A percentile compares a stretch with the other conserved stretches of the same genome.
phyloP scores from a whole-genome alignment of 805 yeast species.

The Gaillardinia entomophila region DNA sequence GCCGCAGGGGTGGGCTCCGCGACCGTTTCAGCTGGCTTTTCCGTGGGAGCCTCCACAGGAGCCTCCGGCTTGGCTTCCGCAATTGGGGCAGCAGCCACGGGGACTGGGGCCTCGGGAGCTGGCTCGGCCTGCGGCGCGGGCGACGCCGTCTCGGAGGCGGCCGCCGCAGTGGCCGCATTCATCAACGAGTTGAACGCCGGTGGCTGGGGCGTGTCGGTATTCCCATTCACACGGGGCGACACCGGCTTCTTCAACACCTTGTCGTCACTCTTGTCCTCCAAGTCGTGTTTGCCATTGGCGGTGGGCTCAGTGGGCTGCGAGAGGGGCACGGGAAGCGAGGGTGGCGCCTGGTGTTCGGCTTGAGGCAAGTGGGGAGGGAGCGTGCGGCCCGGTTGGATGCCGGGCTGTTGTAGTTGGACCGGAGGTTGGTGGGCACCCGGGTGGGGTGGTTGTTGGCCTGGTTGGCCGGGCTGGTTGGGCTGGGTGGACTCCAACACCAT shows the following conservation, averaged over 20 bases:
- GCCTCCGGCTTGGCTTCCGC: conserved; percentile 1
- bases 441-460: conserved; percentile 10
- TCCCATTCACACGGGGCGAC: too few species aligned
- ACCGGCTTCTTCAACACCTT: conserved; percentile 20
- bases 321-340: background rate
- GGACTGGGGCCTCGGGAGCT: conserved; percentile 1
- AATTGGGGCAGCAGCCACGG: conserved; percentile 3
- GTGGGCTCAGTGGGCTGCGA: background rate
- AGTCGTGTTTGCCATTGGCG: conserved; percentile 35
- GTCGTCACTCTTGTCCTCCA: conserved; percentile 33
- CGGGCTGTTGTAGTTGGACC: background rate
- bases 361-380: background rate
- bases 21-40: too few species aligned
- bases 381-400: background rate
- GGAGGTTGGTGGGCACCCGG: conserved; percentile 4
- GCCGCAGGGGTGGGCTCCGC: conserved; percentile 3
- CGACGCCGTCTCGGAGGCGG: conserved; percentile 3
- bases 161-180: conserved; percentile 21
- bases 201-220: conserved; percentile 6
- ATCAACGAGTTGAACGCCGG: conserved; percentile 18
- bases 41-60: too few species aligned
- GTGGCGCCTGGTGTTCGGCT: background rate
- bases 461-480: conserved; percentile 15
- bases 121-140: conserved; percentile 1
- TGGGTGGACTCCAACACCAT: conserved; percentile 51